These are phyloP conservation scores for Coprinopsis strossmayeri DNA, from an alignment of 768 basidiomycete species.

Conservation along the genomic window DNA sequence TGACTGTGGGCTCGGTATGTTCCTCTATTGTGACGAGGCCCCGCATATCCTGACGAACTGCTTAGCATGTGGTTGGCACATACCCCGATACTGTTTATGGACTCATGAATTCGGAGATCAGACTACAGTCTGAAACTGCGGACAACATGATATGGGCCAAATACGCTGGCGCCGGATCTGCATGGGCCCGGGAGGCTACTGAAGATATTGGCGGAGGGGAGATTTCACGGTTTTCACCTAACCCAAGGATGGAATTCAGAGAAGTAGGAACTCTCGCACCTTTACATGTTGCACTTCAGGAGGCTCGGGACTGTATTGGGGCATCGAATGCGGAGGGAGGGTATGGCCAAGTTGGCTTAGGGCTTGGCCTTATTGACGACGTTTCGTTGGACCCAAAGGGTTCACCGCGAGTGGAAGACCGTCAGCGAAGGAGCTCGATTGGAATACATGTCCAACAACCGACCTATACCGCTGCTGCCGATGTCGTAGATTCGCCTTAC, in stretches of 20 bases:
- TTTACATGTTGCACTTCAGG: constrained; percentile 49
- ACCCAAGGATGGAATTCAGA: constrained; percentile 54
- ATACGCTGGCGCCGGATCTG: constrained; percentile 30
- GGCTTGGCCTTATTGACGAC: too few relatives aligned
- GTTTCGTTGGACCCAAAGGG: neutral
- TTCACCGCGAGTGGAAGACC: neutral
- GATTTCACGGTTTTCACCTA: neutral
- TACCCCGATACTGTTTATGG: constrained; percentile 67
- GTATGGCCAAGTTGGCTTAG: neutral
- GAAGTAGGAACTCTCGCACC: constrained; percentile 50
- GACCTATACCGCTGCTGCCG: neutral
- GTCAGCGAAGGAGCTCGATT: neutral
- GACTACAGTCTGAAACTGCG: constrained; percentile 75
- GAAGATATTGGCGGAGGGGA: neutral
- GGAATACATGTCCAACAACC: neutral
- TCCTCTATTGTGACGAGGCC: too few relatives aligned
- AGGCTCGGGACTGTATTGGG: constrained; percentile 25
- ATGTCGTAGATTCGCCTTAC: neutral
- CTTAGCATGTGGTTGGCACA: constrained; percentile 23
- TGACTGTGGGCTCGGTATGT: too few relatives aligned
- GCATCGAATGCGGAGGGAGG: constrained; percentile 2
- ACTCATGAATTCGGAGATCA: constrained; percentile 52
- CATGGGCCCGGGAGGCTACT: constrained; percentile 13
- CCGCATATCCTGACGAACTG: too few relatives aligned
- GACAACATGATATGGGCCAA: constrained; percentile 72